Evolutionary conservation across 2,329 filamentous ascomycete genomes (phyloP), one percentile per base, ranked within the genome.

Genomic region (Dactylellina leptospora): DNA sequence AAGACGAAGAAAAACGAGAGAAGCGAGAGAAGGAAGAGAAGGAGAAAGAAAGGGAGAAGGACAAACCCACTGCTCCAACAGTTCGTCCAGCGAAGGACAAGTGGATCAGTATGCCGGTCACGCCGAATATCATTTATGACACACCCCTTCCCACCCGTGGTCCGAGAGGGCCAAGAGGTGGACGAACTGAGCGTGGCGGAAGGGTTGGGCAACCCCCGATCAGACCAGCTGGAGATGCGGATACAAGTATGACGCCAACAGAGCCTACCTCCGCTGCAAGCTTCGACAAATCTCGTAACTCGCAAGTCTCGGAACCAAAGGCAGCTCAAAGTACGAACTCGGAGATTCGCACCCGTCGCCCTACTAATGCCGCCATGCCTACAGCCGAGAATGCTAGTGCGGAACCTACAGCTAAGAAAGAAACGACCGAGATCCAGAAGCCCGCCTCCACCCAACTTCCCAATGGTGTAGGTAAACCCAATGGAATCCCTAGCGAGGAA

Each of bases 31-130:
- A 63, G 45, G 66, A 86, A 58, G 84, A 88, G 61, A 91, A 91
- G 79, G 81, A 82, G 58, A 80, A 82, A 28, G 82, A 86, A 20
- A 83, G 84, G 10, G 84, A 87, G 47, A 88, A 91, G 73, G 86
- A 88, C 50, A 88, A 90, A 74, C 87, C 60, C 76, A 83, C 78
- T 76, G 79, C 75, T 76, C 86, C 82, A 80, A 88, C 84, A 75
- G 79, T 82, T 11, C 83, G 86, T 73, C 60, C 60, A 50, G 83
- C 85, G 63, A 96, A 96, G 82, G 87, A 90, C 77, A 91, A 92
- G 77, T 97, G 95, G 93, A 88, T 91, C 68, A 85, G 88, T 0
- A 86, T 97, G 64, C 87, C 89, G 30, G 93, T 93, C 77, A 91
- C 91, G 10, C 93, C 92, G 6, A 89, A 87, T 11, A 92, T 95